phyloP scores from a whole-genome alignment of 177 flowering plant genomes.

The Telopea speciosissima region DNA sequence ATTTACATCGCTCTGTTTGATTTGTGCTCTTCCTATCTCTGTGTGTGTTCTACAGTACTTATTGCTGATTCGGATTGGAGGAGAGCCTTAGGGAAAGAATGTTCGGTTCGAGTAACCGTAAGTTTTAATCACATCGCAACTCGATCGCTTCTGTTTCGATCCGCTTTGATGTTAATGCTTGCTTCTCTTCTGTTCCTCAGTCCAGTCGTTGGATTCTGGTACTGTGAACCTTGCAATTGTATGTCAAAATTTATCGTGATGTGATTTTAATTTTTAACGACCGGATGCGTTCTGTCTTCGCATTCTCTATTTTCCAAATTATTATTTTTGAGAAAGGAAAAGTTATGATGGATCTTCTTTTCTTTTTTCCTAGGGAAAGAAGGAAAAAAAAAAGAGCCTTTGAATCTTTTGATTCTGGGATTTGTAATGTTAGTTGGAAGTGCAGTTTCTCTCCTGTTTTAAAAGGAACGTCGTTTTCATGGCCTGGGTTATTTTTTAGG shows the following conservation, averaged over 20 bases:
- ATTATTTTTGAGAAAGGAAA: too few species aligned
- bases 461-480: too few species aligned
- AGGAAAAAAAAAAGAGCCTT: too few species aligned
- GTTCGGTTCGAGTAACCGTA: not conserved
- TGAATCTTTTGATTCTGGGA: not conserved
- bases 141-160: not conserved
- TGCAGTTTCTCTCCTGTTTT: too few species aligned
- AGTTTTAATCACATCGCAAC: not conserved
- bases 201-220: not conserved
- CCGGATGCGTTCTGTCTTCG: not conserved
- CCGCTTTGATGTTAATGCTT: not conserved
- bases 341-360: not conserved
- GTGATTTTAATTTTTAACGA: not conserved
- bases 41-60: not conserved
- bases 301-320: too few species aligned
- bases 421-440: too few species aligned
- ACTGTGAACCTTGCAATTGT: not conserved
- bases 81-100: not conserved
- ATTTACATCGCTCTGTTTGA: not conserved
- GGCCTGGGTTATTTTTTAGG: too few species aligned
- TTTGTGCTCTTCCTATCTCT: not conserved
- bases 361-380: not conserved
- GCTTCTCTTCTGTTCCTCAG: not conserved
- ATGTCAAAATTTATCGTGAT: not conserved
- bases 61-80: not conserved